phyloP scores from a whole-genome alignment of 2,329 filamentous ascomycete species.

The Apiospora rasikravindrae region DNA sequence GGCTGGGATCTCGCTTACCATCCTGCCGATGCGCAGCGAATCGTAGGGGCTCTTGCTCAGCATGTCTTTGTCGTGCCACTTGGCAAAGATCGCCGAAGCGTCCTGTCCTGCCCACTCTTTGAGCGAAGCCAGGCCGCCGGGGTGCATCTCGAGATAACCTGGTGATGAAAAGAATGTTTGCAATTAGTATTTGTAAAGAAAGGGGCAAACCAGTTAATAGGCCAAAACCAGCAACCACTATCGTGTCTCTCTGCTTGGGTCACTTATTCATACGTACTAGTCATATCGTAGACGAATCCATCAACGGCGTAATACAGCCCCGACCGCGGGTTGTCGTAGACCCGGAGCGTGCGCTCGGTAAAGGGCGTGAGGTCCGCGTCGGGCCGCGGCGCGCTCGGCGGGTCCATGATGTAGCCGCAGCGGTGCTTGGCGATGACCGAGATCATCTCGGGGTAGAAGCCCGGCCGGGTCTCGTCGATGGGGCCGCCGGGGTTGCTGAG shows the following conservation, averaged over 20 bases:
- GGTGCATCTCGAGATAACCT: not conserved
- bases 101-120: not conserved
- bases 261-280: not conserved
- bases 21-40: not conserved
- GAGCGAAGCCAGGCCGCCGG: not conserved
- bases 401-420: not conserved
- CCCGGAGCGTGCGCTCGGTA: not conserved
- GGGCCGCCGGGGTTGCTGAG: not conserved
- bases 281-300: not conserved
- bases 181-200: not conserved
- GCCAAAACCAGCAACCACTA: too few species aligned
- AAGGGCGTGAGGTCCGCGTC: not conserved
- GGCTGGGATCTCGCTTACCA: not conserved
- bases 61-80: not conserved
- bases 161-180: rapidly evolving
- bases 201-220: too few species aligned
- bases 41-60: not conserved
- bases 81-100: not conserved
- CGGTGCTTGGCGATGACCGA: not conserved
- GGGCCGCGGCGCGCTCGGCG: not conserved
- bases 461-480: not conserved
- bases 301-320: not conserved
- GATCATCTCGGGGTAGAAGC: not conserved
- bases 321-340: not conserved
- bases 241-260: not conserved